Evolutionary conservation across 805 yeast genomes (phyloP), one percentile per base, ranked within the genome.

Genomic region (Jamesozyma jinghongensis): DNA sequence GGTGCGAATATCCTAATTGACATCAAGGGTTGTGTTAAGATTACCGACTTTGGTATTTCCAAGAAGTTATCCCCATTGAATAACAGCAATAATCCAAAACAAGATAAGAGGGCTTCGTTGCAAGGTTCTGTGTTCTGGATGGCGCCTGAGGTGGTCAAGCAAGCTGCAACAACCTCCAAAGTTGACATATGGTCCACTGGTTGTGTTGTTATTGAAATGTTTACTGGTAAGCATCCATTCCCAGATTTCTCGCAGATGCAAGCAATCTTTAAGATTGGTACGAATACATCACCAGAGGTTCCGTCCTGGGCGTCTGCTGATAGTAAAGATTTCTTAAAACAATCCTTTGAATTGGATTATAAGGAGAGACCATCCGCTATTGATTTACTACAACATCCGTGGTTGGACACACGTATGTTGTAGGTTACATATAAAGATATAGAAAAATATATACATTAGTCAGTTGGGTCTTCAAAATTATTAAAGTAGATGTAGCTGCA

Each of bases 111-210:
- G 34, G 88, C 85, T 2, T 86, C 95, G 0, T 65, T 86, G 40
- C 97, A 90, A 62, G 98, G 98, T 0, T 85, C 95, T 0, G 87
- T 90, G 0, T 92, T 81, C 57, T 92, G 98, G 97, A 92, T 92
- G 98, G 97, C 98, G 0, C 98, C 98, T 0, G 98, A 92, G 59
- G 97, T 92, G 7, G 97, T 92, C 14, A 85, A 87, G 53, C 97
- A 88, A 56, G 80, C 85, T 2, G 85, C 87, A 0, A 85, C 90
- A 40, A 90, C 97, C 1, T 79, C 82, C 30, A 86, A 85, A 61
- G 95, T 95, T 0, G 98, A 92, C 59, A 86, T 92, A 19, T 92
- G 98, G 98, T 85, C 96, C 0, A 81, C 94, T 8, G 98, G 97
- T 0, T 92, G 97, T 60, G 71, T 92, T 19, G 75, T 90, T 12